phyloP scores from a whole-genome alignment of 805 yeast genomes.

The Metschnikowia cerradonensis region DNA sequence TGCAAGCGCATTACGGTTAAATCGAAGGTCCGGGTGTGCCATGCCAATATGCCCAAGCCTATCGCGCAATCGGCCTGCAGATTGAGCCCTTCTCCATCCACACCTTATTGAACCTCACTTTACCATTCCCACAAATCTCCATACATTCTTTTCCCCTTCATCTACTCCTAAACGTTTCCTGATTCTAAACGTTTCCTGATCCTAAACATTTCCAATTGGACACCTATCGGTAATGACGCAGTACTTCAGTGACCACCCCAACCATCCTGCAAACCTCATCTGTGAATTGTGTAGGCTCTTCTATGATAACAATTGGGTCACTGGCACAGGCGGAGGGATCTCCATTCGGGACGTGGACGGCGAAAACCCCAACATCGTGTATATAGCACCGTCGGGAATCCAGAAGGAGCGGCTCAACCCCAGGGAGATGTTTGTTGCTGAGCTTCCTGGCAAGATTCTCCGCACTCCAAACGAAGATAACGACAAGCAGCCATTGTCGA shows the following conservation, averaged over 20 bases:
- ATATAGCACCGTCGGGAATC: conserved; percentile 92
- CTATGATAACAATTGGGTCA: conserved; percentile 82
- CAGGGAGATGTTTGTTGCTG: conserved; percentile 74
- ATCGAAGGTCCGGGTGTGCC: not conserved
- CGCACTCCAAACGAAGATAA: conserved; percentile 49
- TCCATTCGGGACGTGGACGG: conserved; percentile 57
- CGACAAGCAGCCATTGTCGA: conserved; percentile 17
- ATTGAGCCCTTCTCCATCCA: too few relatives aligned
- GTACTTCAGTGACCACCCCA: conserved; percentile 33
- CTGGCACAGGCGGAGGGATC: conserved; percentile 96
- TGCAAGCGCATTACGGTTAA: not conserved
- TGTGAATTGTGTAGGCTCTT: conserved; percentile 76
- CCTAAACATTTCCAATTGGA: too few relatives aligned
- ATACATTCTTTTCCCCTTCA: not conserved
- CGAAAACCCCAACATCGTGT: conserved; percentile 46
- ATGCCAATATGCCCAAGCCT: too few relatives aligned
- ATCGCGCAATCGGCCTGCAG: conserved; percentile 2
- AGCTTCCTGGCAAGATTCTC: conserved; percentile 49
- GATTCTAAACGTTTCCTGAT: too few relatives aligned
- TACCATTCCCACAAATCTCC: too few relatives aligned
- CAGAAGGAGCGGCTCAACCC: conserved; percentile 88
- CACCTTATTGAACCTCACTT: too few relatives aligned
- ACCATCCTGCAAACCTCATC: conserved; percentile 80
- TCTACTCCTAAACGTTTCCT: too few relatives aligned
- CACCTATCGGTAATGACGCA: not conserved